Evolutionary conservation across 176 grass and related monocot genomes (phyloP), one percentile per base, ranked within the genome.

Genomic region (Rhynchospora breviuscula): DNA sequence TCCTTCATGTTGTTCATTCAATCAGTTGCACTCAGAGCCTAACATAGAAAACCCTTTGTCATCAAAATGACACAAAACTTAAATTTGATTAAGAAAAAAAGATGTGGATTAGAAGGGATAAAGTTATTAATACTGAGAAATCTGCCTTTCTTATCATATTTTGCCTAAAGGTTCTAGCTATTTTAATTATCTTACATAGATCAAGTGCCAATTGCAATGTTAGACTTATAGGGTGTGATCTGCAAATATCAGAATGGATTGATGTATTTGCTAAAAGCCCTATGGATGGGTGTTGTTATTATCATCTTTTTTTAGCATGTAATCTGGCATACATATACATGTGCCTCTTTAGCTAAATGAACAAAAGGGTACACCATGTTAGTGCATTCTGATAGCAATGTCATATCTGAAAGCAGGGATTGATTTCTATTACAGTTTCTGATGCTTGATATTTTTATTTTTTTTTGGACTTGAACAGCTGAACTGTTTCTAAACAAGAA

Each of bases 401-500:
- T 69, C 17, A 5, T 60, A 3, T 64, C 21, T 71, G 18, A 47
- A 75, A 52, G 46, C 44, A 51, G 47, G 46, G 70, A 51, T 25
- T 21, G 19, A 10, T 26, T 83, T 19, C 40, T 68, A n/a, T 13
- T 60, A 81, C 72, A 60, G 23, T 53, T 59, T 62, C 19, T 66
- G 29, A 73, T 60, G 13, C 63, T 51, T 19, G 67, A 47, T 63
- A 83, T 63, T 31, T 62, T 12, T 13, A 78, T 57, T 63, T 81
- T 81, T 68, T 90, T 80, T 51, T 33, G 1, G 1, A 40, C 48
- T 75, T 57, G 53, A 86, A 67, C 91, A 98, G 93, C 87, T 62
- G 83, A 53, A 51, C 2, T 53, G 75, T 79, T 93, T 67, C 86
- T 99, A 56, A 99, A 92, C 80, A 83, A 62, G 75, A 81, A 92